These are phyloP conservation scores for Brettanomyces naardenensis DNA, from an alignment of 805 yeast species.

Conservation along the genomic window DNA sequence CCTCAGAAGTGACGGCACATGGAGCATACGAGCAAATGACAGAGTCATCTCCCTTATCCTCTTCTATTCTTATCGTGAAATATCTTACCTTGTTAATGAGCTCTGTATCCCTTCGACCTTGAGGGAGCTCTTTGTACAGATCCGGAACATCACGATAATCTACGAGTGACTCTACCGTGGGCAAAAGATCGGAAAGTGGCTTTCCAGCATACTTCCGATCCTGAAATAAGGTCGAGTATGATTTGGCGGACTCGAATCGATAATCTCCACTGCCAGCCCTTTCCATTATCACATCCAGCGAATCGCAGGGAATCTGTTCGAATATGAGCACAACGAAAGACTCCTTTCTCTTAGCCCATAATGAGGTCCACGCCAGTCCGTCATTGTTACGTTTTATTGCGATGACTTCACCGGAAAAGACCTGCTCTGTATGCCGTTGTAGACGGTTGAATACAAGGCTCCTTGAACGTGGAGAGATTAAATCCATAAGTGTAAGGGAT, in stretches of 20 bases:
- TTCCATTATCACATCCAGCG: conserved; percentile 48
- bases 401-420: conserved; percentile 77
- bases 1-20: conserved; percentile 63
- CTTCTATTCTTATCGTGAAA: conserved; percentile 39
- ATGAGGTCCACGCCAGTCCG: conserved; percentile 71
- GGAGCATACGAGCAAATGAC: conserved; percentile 52
- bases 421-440: conserved; percentile 35
- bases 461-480: conserved; percentile 71
- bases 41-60: not conserved
- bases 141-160: conserved; percentile 1
- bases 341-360: conserved; percentile 81
- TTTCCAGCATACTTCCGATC: conserved; percentile 12
- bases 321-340: conserved; percentile 72
- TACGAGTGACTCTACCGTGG: conserved; percentile 15
- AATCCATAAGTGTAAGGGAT: conserved; percentile 60
- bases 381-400: conserved; percentile 67
- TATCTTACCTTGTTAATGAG: conserved; percentile 52
- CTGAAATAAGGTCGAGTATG: conserved; percentile 16
- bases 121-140: conserved; percentile 7
- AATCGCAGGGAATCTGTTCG: conserved; percentile 73
- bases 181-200: conserved; percentile 14
- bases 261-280: conserved; percentile 23
- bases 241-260: conserved; percentile 17
- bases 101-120: conserved; percentile 30
- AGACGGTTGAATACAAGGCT: conserved; percentile 58